These are phyloP conservation scores for Saccharomycopsis fermentans DNA, from an alignment of 805 yeast genomes.

Conservation along the genomic window DNA sequence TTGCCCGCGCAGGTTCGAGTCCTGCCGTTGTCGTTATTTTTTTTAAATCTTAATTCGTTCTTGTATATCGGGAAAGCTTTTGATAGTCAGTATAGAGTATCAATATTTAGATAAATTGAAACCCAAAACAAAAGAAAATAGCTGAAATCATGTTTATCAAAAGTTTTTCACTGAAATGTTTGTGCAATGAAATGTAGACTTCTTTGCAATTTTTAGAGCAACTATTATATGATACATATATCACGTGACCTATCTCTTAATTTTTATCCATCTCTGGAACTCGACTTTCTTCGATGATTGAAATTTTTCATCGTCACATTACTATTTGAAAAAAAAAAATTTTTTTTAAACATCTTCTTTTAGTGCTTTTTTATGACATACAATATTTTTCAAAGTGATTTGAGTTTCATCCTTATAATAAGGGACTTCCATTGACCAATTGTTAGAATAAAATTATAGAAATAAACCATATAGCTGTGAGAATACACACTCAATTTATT, in stretches of 20 bases:
- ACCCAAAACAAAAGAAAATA: too few species aligned
- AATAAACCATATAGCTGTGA: not conserved
- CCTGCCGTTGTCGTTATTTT: slow-evolving; percentile 60
- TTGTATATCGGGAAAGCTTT: too few species aligned
- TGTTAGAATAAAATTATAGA: not conserved
- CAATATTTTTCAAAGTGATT: too few species aligned
- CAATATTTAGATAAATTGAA: too few species aligned
- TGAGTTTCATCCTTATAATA: not conserved
- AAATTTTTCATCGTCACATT: not conserved
- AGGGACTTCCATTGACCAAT: not conserved
- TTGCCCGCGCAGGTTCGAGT: slow-evolving; percentile 60
- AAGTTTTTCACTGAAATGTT: too few species aligned
- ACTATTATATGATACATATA: too few species aligned
- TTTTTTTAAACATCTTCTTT: not conserved
- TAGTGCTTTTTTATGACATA: not conserved
- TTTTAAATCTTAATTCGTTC: too few species aligned
- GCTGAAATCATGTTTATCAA: too few species aligned
- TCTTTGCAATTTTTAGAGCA: not conserved
- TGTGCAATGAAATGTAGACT: too few species aligned
- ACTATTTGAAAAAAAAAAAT: not conserved
- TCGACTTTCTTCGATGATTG: not conserved
- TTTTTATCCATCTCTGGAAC: too few species aligned
- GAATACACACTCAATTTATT: not conserved
- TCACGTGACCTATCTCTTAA: too few species aligned
- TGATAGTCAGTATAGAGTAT: too few species aligned